Base-by-base conservation (phyloP, 192 early-diverging fungal species). In the Coemansia sp. region DNA sequence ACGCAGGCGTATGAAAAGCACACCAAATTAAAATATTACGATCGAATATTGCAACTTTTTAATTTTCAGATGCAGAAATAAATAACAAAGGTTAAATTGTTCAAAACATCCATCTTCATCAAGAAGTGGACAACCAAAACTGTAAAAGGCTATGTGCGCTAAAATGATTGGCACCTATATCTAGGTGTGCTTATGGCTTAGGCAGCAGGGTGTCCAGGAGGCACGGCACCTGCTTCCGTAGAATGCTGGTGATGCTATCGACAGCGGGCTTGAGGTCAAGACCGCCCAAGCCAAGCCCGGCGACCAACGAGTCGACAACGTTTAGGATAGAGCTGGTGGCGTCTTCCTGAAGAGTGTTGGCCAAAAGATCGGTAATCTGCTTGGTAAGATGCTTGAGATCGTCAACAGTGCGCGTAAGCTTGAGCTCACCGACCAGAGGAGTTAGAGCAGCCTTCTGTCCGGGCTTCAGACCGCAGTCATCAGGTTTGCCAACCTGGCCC, bases 181-280 rank as follows among this genome's bases (percentile, higher is more conserved):
- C 32, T 35, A 35, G 32, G 21, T 52, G 50, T 52, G 21, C 22
- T 67, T 70, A 80, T 41, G 72, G 72, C 77, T 70, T 71, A 43
- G 77, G 77, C 48, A 80, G 65, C 27, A 80, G 72, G 49, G 77
- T 80, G 22, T 80, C 72, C 10, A 80, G 56, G 2, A 80, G 57
- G 77, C 77, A 80, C 25, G 77, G 77, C 48, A 80, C 68, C 68
- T 80, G 77, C 72, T 80, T 80, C 52, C 66, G 65, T 10, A 80
- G 67, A 25, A 80, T 80, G 68, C 77, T 80, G 29, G 72, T 65
- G 21, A 80, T 60, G 50, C 60, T 65, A 43, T 80, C 77, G 4
- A 80, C 53, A 23, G 77, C 65, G 37, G 77, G 68, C 77, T 80
- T 69, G n/a, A 80, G 72, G 62, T 80, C 54, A 22, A 80, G 77